A percentile compares a stretch with the other conserved stretches of the same genome.
Conservation (phyloP, 2,329 filamentous ascomycete species). For the Fusarium sp. region DNA sequence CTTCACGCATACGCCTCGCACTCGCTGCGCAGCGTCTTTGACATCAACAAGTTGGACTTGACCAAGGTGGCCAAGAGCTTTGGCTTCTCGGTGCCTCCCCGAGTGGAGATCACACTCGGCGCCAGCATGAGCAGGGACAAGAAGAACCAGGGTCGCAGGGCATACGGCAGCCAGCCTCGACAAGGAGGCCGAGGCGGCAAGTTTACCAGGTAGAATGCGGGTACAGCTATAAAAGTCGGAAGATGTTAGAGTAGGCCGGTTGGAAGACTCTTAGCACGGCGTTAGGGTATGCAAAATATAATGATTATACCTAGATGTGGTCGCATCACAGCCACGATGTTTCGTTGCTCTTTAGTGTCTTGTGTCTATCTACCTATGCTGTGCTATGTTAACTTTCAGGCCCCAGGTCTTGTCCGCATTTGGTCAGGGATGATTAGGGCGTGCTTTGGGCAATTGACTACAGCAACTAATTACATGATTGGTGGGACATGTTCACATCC, state of each 20-base stretch:
- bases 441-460: neutral
- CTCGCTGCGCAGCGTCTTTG: conserved; percentile 70
- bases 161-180: conserved; percentile 83
- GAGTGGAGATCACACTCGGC: conserved; percentile 86
- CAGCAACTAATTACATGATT: neutral
- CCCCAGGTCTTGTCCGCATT: neutral
- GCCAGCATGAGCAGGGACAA: conserved; percentile 82
- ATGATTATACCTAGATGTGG: conserved; percentile 39
- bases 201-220: conserved; percentile 38
- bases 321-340: conserved; percentile 24
- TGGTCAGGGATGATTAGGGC: neutral
- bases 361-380: neutral
- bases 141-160: conserved; percentile 70
- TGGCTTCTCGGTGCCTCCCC: conserved; percentile 81
- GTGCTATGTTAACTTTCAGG: neutral
- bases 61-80: conserved; percentile 88
- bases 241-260: conserved; percentile 28
- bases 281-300: conserved; percentile 47
- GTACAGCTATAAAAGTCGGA: conserved; percentile 11
- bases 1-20: conserved; percentile 93
- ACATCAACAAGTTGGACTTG: conserved; percentile 86
- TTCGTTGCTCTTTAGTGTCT: conserved; percentile 16
- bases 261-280: conserved; percentile 46
- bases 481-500: neutral
- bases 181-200: conserved; percentile 58